phyloP scores from a whole-genome alignment of 495 filamentous ascomycete genomes.

The Podospora australis region DNA sequence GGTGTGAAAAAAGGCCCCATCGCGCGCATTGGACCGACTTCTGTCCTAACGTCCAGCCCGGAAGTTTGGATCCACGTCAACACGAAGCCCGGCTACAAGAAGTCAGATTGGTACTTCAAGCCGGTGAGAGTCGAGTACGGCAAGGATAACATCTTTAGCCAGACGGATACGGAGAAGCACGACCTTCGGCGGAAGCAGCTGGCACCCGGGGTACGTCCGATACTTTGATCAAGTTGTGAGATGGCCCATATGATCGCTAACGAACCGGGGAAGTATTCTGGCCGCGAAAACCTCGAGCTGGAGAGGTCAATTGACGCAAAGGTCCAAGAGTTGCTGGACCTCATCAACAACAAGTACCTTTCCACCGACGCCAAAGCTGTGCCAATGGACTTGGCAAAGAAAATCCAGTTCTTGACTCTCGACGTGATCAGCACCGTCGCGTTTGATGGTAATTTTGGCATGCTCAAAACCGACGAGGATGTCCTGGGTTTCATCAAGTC shows the following conservation, averaged over 20 bases:
- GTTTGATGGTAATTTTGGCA: conserved; percentile 33
- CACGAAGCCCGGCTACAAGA: conserved; percentile 21
- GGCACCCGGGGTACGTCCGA: conserved; percentile 29
- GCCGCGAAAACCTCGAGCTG: conserved; percentile 26
- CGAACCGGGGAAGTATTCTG: conserved; percentile 16
- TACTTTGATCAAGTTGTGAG: not conserved
- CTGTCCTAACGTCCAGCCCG: conserved; percentile 23
- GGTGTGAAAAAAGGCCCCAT: conserved; percentile 16
- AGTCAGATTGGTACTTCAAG: conserved; percentile 24
- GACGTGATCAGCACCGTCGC: conserved; percentile 36
- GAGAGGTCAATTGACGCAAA: conserved; percentile 37
- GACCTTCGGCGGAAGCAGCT: conserved; percentile 28
- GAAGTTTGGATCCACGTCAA: conserved; percentile 30
- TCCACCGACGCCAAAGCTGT: conserved; percentile 26
- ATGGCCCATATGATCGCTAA: not conserved
- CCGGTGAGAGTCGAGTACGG: conserved; percentile 24
- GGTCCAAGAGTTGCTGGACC: conserved; percentile 31
- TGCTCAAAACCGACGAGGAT: conserved; percentile 28
- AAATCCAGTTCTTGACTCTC: conserved; percentile 33
- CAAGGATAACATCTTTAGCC: conserved; percentile 30
- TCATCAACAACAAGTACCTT: conserved; percentile 39
- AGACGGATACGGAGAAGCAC: conserved; percentile 27
- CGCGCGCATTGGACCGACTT: conserved; percentile 30
- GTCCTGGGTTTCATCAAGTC: conserved; percentile 22
- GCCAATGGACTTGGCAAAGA: conserved; percentile 41